Conservation (phyloP, 768 basidiomycete genomes). For the Rhizopogon vinicolor region DNA sequence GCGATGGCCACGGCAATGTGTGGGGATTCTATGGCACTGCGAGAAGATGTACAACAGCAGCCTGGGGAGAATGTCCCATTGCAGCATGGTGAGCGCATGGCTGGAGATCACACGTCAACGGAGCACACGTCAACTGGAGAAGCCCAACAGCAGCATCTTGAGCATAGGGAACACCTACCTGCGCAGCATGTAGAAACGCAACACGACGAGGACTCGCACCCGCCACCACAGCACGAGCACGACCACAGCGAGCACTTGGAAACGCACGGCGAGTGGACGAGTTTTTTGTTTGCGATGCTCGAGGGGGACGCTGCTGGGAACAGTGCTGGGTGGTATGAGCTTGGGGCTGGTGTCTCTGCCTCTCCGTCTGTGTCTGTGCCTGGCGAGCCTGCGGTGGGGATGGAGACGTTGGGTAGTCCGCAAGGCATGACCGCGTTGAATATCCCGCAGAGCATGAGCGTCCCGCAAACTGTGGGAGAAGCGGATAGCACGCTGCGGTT, state of each 20-base stretch:
- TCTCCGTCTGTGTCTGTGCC: constrained; percentile 5
- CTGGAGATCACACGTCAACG: no score
- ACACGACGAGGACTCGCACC: constrained; percentile 4
- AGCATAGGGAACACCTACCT: no score
- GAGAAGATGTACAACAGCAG: no score
- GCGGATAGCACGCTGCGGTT: constrained; percentile 25
- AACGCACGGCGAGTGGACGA: constrained; percentile 24
- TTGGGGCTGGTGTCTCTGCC: constrained; percentile 16
- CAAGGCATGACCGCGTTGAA: constrained; percentile 10
- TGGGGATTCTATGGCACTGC: no score
- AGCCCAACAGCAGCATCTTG: no score
- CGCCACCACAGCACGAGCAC: not conserved
- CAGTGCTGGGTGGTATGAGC: constrained; percentile 23
- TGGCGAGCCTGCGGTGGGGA: constrained; percentile 1
- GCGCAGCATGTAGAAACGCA: not conserved
- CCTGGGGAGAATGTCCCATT: no score
- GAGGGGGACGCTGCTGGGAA: constrained; percentile 23
- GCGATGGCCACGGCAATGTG: no score
- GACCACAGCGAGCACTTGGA: constrained; percentile 3
- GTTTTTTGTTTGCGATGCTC: constrained; percentile 29
- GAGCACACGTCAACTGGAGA: no score
- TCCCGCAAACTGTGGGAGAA: constrained; percentile 16
- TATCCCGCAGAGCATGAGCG: not conserved
- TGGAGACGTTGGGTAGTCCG: not conserved
- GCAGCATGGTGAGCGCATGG: no score